Evolutionary conservation across 2,329 filamentous ascomycete species (phyloP).

Genomic region (Fusarium sp.): DNA sequence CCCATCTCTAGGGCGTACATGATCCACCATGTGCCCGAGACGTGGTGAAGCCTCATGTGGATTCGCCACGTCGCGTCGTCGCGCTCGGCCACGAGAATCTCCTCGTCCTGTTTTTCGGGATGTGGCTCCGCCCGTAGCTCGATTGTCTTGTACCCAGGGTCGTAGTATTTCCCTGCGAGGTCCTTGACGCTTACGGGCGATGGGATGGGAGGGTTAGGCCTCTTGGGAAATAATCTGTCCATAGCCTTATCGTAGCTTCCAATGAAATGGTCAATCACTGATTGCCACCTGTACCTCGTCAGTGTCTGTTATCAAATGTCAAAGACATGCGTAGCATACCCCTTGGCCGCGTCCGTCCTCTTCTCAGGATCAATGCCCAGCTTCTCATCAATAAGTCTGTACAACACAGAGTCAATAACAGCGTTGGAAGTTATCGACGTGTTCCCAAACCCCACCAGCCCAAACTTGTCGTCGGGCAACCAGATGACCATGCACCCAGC

Average conservation of each 20-base stretch:
- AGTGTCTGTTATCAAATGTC: background rate
- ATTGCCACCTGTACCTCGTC: constrained; percentile 14
- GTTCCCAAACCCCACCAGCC: constrained; percentile 51
- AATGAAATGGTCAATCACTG: background rate
- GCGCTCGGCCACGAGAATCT: constrained; percentile 40
- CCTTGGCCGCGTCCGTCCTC: constrained; percentile 30
- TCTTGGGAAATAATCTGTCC: constrained; percentile 50
- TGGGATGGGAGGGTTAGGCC: constrained; percentile 48
- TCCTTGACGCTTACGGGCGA: constrained; percentile 48
- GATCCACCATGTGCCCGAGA: constrained; percentile 44
- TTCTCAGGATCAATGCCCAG: constrained; percentile 34
- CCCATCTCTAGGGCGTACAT: constrained; percentile 10
- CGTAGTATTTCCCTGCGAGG: constrained; percentile 53
- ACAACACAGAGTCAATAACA: constrained; percentile 39
- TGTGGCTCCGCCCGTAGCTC: constrained; percentile 30
- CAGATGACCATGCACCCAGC: constrained; percentile 45
- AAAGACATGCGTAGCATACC: constrained; percentile 18
- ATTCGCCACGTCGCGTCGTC: constrained; percentile 39
- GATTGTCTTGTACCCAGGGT: constrained; percentile 52
- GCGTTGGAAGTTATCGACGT: constrained; percentile 52
- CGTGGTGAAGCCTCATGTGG: constrained; percentile 39
- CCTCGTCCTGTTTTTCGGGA: constrained; percentile 12
- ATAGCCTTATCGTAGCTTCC: constrained; percentile 45
- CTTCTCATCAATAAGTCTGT: constrained; percentile 46
- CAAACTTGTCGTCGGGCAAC: constrained; percentile 47